A percentile compares a stretch with the other conserved stretches of the same genome.
phyloP scores from a whole-genome alignment of 106 monocot genomes.

The Vanilla planifolia region DNA sequence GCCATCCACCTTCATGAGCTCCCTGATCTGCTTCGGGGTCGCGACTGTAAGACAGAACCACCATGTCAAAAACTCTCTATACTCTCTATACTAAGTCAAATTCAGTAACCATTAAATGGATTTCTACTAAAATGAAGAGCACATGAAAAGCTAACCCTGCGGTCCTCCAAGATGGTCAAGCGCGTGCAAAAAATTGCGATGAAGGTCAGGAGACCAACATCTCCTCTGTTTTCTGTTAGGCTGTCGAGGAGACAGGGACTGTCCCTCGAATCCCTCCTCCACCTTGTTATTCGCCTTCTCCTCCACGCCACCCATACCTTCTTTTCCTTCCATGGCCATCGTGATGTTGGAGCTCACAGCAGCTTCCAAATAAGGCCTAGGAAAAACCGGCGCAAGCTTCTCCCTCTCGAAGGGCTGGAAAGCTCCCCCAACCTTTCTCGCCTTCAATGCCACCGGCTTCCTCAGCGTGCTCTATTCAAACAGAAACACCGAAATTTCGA shows the following conservation, averaged over 20 bases:
- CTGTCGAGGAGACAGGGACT: constrained; percentile 5
- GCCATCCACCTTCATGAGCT: constrained; percentile 22
- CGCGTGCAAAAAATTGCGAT: constrained; percentile 70
- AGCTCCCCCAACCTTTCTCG: constrained; percentile 40
- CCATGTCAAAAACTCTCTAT: neutral
- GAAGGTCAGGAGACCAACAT: constrained; percentile 90
- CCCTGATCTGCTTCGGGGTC: constrained; percentile 23
- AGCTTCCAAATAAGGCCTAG: constrained; percentile 3
- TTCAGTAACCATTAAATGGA: too few relatives aligned
- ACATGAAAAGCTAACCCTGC: constrained; percentile 35
- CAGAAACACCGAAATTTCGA: neutral
- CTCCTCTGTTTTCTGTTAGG: constrained; percentile 54
- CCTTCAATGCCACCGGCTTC: constrained; percentile 44
- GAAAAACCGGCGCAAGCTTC: constrained; percentile 13
- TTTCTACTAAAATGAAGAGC: too few relatives aligned
- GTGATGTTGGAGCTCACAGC: constrained; percentile 27
- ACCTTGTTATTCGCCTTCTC: constrained; percentile 17
- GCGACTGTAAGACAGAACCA: constrained; percentile 15
- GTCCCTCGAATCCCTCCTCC: constrained; percentile 28
- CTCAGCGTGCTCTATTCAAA: constrained; percentile 18
- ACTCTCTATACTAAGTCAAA: too few relatives aligned
- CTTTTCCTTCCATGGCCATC: constrained; percentile 9
- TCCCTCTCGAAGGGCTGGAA: constrained; percentile 66
- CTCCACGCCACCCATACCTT: constrained; percentile 6
- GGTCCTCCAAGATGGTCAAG: constrained; percentile 81